Percentiles rank a stretch among this genome's conserved stretches.
Conservation (phyloP, 2,329 filamentous ascomycete species). For the Ceratocystis harringtonii region DNA sequence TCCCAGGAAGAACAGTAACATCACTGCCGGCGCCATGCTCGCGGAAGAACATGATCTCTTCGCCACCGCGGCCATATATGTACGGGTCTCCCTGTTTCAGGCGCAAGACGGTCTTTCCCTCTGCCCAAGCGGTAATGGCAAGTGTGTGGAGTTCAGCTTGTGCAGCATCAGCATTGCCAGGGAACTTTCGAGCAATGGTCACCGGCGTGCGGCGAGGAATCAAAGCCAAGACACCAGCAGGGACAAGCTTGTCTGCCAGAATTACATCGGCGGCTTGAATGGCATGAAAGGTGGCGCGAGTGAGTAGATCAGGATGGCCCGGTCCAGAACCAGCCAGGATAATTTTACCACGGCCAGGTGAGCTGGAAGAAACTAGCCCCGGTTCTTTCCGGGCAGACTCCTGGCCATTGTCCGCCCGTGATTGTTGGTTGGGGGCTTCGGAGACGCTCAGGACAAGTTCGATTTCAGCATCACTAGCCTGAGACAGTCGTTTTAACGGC, state of each 20-base stretch:
- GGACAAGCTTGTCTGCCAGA: conserved; percentile 74
- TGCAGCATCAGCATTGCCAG: conserved; percentile 85
- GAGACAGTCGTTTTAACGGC: conserved; percentile 70
- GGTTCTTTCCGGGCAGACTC: neutral
- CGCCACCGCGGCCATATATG: conserved; percentile 85
- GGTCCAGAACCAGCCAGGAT: conserved; percentile 86
- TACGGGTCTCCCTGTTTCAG: conserved; percentile 96
- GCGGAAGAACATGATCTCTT: conserved; percentile 78
- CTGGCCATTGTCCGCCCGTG: neutral
- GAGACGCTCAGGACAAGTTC: conserved; percentile 58
- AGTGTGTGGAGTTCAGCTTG: conserved; percentile 77
- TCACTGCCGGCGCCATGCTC: conserved; percentile 49
- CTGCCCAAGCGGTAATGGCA: conserved; percentile 49
- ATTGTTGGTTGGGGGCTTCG: conserved; percentile 25
- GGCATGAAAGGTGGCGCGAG: conserved; percentile 62
- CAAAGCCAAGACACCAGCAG: conserved; percentile 69
- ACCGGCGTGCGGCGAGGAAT: conserved; percentile 81
- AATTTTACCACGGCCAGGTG: conserved; percentile 44
- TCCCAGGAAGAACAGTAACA: conserved; percentile 65
- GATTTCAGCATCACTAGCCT: conserved; percentile 66
- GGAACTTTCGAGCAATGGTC: conserved; percentile 91
- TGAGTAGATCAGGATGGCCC: conserved; percentile 82
- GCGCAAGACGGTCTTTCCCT: conserved; percentile 67
- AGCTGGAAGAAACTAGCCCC: neutral
- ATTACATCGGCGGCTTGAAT: conserved; percentile 63